Evolutionary conservation across 2,329 filamentous ascomycete species (phyloP), one percentile per base, ranked within the genome.

Genomic region (Fulvia fulva): DNA sequence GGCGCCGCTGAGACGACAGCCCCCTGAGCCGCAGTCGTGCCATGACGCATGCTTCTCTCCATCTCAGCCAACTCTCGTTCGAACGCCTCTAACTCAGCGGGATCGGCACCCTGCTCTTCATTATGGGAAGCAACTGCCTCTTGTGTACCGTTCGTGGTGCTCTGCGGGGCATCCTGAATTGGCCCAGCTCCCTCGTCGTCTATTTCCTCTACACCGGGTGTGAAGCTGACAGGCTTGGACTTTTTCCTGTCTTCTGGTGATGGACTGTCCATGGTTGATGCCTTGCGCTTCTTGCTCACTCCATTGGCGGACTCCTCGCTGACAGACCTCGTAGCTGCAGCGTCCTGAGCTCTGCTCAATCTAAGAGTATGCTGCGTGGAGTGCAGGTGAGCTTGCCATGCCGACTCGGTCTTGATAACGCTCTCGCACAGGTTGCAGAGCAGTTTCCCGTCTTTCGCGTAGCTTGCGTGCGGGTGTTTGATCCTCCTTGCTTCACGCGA

Each of bases 401-500:
- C 76, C 1, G 81, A 76, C 65, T 90, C 87, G 46, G 83, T 80
- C 72, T 87, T 88, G 68, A 90, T 71, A 37, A 80, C 76, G 51
- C 85, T 79, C 68, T 82, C 83, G 69, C 88, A 91, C 23, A 87
- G 74, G 60, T 80, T 82, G 75, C 88, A 91, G 26, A 85, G 75
- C 0, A 91, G 81, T 67, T 84, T 86, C 60, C 87, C 87, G 14
- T 83, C 79, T 62, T 85, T 81, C 5, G 86, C 85, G 75, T 91
- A 90, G 55, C 81, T 77, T 44, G 87, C 86, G 66, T 87, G 79
- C 3, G 87, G 84, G 67, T 90, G 87, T 53, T 86, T 81, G 67
- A 92, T 86, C 63, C 88, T 84, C 57, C 90, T 86, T 61, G 87
- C 83, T 56, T 86, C 85, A 64, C 90, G 86, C 74, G 93, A 88